A percentile compares a stretch with the other conserved stretches of the same genome.
Conservation (phyloP, 192 early-diverging fungal species). For the Piromyces finnis region DNA sequence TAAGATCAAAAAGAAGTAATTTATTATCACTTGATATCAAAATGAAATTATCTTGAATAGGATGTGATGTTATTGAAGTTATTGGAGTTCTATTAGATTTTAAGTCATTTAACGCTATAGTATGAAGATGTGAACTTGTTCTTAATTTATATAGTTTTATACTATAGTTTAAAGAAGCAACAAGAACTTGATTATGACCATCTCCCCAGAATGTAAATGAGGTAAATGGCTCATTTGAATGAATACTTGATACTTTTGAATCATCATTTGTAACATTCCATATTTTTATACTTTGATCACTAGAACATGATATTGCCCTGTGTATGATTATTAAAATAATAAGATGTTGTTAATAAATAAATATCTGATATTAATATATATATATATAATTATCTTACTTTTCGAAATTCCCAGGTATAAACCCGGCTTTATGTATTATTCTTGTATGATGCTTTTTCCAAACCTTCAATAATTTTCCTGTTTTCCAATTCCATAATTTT, state of each 20-base stretch:
- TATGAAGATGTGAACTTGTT: conserved; percentile 20
- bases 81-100: conserved; percentile 26
- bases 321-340: too few relatives aligned
- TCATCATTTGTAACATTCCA: conserved; percentile 19
- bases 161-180: conserved; percentile 21
- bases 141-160: conserved; percentile 28
- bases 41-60: conserved; percentile 20
- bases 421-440: conserved; percentile 18
- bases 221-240: conserved; percentile 41
- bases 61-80: conserved; percentile 16
- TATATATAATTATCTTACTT: conserved; percentile 8
- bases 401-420: conserved; percentile 15
- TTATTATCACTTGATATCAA: conserved; percentile 33
- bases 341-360: not conserved
- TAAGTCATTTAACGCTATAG: conserved; percentile 18
- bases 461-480: conserved; percentile 4
- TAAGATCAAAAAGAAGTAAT: conserved; percentile 21
- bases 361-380: not conserved
- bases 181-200: conserved; percentile 15
- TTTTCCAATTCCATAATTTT: conserved; percentile 33
- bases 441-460: conserved; percentile 32
- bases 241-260: conserved; percentile 9
- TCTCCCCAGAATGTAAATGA: conserved; percentile 26
- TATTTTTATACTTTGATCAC: conserved; percentile 30
- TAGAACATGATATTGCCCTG: conserved; percentile 30